Evolutionary conservation across 1,139 yeast species (phyloP), one percentile per base, ranked within the genome.

Genomic region (Taphrina deformans): DNA sequence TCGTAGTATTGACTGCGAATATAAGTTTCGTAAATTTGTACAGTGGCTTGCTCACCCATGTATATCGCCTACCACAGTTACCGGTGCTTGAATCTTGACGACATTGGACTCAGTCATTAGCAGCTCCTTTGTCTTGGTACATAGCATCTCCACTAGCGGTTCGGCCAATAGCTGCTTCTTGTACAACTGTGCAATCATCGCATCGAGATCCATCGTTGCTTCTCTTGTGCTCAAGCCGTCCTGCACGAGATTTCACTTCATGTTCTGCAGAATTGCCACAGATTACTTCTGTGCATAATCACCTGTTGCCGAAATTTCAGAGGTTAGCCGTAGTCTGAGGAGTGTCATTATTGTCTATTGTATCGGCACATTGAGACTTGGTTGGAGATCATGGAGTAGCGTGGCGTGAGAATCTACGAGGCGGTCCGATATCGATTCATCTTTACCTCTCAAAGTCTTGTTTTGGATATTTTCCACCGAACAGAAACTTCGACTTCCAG

Each of bases 51-150:
- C 55, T 16, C 45, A 70, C 71, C 99, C 99, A 72, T 93, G 99
- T 60, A 95, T 93, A 74, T 93, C 99, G 1, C 99, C 99, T 3
- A 93, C 97, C n/a, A 93, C 91, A 1, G 98, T 89, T 21, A 95
- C 90, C 0, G 99, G 99, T 0, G 96, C 84, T 53, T 80, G 80
- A 9, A 95, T 79, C 55, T 88, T 88, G 66, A 93, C 89, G 48
- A 95, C 96, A 73, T 95, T 95, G 68, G 89, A 86, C 75, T 90
- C 96, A 68, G 83, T 82, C 70, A 89, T 82, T 64, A 91, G 78
- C 65, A 88, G 78, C 72, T 90, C 96, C 73, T 89, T 90, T 67
- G 89, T 76, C 69, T 85, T 84, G 70, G 82, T 82, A 71, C 93
- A 87, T 24, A 87, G 76, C 52, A 88, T 86, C 67, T 82, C 85